Evolutionary conservation across 2,329 filamentous ascomycete species (phyloP), one percentile per base, ranked within the genome.

Genomic region (Talaromyces pinophilus): DNA sequence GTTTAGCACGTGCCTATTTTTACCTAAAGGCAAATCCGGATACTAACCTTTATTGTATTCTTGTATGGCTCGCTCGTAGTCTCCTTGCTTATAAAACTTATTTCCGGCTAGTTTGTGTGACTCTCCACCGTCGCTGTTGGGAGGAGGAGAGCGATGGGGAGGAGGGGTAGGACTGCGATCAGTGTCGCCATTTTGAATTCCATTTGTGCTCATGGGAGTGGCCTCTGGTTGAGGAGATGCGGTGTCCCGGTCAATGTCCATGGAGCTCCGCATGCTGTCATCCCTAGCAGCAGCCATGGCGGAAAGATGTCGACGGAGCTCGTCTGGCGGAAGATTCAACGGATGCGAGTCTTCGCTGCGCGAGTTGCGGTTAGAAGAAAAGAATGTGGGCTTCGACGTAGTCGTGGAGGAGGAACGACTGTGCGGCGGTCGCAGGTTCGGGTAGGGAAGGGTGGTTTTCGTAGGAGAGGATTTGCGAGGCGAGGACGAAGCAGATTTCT

Each of bases 21-120:
- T 10, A 22, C 44, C 6, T 30, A 19, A 22, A 35, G n/a, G 28
- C 35, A 25, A 35, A 50, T 17, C 25, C 19, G 25, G 33, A 52
- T 55, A 73, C 84, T 67, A 84, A 97, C 94, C 94, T 87, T 96
- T 97, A 72, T 91, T 92, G 79, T 98, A 99, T 79, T 97, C 92
- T 71, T 91, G 87, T 77, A 98, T 93, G 28, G 95, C 94, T 76
- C 91, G 90, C 68, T 85, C 82, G 78, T 94, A 99, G 75, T 97
- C 92, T 77, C 90, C 92, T 70, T 93, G 92, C 83, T 97, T 98
- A 86, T 97, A 99, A 76, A 92, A 94, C 75, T 95, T 95, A 82
- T 99, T 99, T 67, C 95, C 95, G 1, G 92, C 88, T 72, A 91
- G 87, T 84, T 99, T 99, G 86, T 90, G 97, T 13, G 88, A 85